These are phyloP conservation scores for Silene noctiflora DNA, from an alignment of 179 eudicot species.

Conservation along the genomic window DNA sequence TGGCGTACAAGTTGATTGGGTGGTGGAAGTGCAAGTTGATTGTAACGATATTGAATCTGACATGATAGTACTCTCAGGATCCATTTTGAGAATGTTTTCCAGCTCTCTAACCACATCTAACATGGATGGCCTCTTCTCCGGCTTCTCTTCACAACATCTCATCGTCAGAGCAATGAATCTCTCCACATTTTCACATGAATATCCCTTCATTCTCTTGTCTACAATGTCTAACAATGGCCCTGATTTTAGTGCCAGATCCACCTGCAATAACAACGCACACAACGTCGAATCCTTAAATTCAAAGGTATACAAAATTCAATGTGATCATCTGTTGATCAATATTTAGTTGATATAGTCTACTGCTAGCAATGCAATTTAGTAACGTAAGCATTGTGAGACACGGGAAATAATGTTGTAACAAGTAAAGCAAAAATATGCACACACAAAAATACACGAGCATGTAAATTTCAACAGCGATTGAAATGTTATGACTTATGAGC, in stretches of 20 bases:
- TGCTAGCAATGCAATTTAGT: too few species aligned
- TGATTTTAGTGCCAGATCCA: slow-evolving; percentile 36
- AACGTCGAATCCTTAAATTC: too few species aligned
- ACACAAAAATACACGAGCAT: too few species aligned
- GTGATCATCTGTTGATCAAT: too few species aligned
- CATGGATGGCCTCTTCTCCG: slow-evolving; percentile 57
- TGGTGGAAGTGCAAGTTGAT: slow-evolving; percentile 32
- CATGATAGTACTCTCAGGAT: slow-evolving; percentile 35
- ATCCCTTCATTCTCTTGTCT: slow-evolving; percentile 53
- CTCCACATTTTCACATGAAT: slow-evolving; percentile 49
- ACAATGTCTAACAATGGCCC: slow-evolving; percentile 41
- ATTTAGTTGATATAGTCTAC: too few species aligned
- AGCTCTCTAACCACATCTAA: slow-evolving; percentile 68
- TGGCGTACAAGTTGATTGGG: background rate
- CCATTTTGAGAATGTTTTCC: slow-evolving; percentile 37
- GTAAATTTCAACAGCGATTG: too few species aligned
- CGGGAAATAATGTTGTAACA: too few species aligned
- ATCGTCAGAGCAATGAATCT: slow-evolving; percentile 50
- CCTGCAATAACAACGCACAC: slow-evolving; percentile 31
- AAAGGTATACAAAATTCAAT: too few species aligned
- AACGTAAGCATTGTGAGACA: too few species aligned
- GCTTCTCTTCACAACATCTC: slow-evolving; percentile 47
- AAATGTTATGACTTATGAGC: too few species aligned
- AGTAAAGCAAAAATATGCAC: too few species aligned
- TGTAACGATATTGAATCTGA: slow-evolving; percentile 30